phyloP scores from a whole-genome alignment of 352 stramenopile species.

The Phytopythium montanum region DNA sequence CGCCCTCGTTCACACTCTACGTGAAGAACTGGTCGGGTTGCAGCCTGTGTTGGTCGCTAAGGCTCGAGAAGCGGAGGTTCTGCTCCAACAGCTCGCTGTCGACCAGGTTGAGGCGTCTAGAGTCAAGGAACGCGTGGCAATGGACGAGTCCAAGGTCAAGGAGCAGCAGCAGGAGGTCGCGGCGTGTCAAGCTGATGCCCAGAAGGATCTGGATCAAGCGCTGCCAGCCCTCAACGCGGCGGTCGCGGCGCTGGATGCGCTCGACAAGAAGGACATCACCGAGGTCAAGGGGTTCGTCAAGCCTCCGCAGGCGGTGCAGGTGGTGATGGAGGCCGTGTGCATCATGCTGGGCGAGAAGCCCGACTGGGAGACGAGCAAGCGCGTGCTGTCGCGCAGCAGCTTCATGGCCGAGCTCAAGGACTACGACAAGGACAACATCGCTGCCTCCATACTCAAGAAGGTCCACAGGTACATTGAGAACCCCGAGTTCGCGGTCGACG shows the following conservation, averaged over 20 bases:
- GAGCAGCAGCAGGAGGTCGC: slow-evolving; percentile 60
- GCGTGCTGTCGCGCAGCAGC: slow-evolving; percentile 58
- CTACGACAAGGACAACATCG: slow-evolving; percentile 85
- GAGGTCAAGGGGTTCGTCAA: slow-evolving; percentile 88
- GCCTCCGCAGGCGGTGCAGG: slow-evolving; percentile 73
- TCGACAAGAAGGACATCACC: slow-evolving; percentile 87
- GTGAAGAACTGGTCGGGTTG: slow-evolving; percentile 80
- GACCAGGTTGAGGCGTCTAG: slow-evolving; percentile 50
- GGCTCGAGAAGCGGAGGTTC: slow-evolving; percentile 49
- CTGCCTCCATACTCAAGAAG: slow-evolving; percentile 49
- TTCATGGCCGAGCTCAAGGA: slow-evolving; percentile 86
- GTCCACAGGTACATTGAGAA: slow-evolving; percentile 84
- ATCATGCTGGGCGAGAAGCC: slow-evolving; percentile 84
- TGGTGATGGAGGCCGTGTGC: slow-evolving; percentile 87
- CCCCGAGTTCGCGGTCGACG: slow-evolving; percentile 76
- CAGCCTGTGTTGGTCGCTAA: slow-evolving; percentile 74
- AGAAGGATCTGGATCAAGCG: slow-evolving; percentile 67
- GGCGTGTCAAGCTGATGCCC: slow-evolving; percentile 62
- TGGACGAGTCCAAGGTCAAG: slow-evolving; percentile 63
- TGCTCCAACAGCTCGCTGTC: slow-evolving; percentile 57
- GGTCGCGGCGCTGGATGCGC: slow-evolving; percentile 66
- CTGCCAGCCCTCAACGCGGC: slow-evolving; percentile 74
- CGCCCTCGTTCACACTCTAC: slow-evolving; percentile 47
- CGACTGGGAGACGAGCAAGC: slow-evolving; percentile 85
- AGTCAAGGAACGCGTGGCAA: slow-evolving; percentile 46